A percentile compares a stretch with the other conserved stretches of the same genome.
Conservation (phyloP, 75 land plant species). For the Cupressus sempervirens region DNA sequence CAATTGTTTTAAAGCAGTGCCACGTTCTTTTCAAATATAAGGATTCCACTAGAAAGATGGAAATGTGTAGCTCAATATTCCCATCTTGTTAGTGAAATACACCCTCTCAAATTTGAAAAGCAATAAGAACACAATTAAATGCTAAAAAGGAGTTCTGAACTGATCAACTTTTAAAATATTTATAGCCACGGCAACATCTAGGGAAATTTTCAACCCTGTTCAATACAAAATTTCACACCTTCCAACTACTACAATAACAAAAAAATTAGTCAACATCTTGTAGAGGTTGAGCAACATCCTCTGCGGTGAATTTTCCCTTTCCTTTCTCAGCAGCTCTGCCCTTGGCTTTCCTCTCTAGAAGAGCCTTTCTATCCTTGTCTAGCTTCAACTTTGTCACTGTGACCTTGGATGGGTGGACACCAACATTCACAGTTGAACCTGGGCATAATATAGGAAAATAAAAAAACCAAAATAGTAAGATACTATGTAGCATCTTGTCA, state of each 20-base stretch:
- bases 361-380: constrained; percentile 58
- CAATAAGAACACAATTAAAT: neutral
- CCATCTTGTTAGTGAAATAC: neutral
- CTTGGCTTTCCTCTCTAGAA: constrained; percentile 54
- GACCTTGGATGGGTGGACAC: constrained; percentile 56
- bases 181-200: neutral
- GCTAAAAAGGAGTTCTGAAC: neutral
- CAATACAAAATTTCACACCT: neutral
- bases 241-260: neutral
- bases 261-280: constrained; percentile 42
- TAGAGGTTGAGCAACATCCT: constrained; percentile 52
- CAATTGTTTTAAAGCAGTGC: neutral
- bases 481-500: neutral
- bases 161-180: neutral
- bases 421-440: constrained; percentile 61
- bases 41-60: neutral
- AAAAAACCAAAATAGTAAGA: neutral
- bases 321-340: constrained; percentile 61
- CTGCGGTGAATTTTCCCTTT: constrained; percentile 59
- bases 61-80: neutral
- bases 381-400: constrained; percentile 55
- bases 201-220: neutral
- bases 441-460: neutral
- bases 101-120: neutral
- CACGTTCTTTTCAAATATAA: neutral